Conservation (phyloP, 1,139 yeast species). For the Geotrichum macrosporum region DNA sequence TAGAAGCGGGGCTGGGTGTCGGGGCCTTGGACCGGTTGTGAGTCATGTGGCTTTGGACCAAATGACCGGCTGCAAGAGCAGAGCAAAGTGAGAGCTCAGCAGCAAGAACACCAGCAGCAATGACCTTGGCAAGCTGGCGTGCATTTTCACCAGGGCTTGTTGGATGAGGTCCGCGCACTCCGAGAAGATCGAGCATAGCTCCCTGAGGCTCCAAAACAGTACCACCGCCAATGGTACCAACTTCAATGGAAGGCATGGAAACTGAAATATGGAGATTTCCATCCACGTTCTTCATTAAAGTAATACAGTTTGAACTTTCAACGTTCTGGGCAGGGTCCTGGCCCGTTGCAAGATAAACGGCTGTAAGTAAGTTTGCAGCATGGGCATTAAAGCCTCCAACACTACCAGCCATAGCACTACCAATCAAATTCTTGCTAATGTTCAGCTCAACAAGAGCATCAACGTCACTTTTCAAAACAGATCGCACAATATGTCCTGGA, state of each 20-base stretch:
- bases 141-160: slow-evolving; percentile 93
- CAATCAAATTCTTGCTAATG: slow-evolving; percentile 81
- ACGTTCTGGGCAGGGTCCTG: slow-evolving; percentile 99
- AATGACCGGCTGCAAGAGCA: slow-evolving; percentile 97
- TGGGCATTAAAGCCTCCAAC: slow-evolving; percentile 98
- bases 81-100: slow-evolving; percentile 93
- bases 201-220: slow-evolving; percentile 96
- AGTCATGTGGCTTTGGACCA: slow-evolving; percentile 96
- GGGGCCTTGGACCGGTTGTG: slow-evolving; percentile 76
- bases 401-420: slow-evolving; percentile 98
- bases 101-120: slow-evolving; percentile 93
- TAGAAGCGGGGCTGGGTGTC: slow-evolving; percentile 35
- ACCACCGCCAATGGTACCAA: slow-evolving; percentile 99
- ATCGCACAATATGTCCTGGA: slow-evolving; percentile 72
- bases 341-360: slow-evolving; percentile 89
- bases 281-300: slow-evolving; percentile 76
- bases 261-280: slow-evolving; percentile 90
- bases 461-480: slow-evolving; percentile 86
- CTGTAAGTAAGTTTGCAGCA: slow-evolving; percentile 93
- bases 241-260: slow-evolving; percentile 98
- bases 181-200: slow-evolving; percentile 89
- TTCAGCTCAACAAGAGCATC: slow-evolving; percentile 88
- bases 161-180: slow-evolving; percentile 94
- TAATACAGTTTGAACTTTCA: slow-evolving; percentile 95
- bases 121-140: slow-evolving; percentile 87